Conservation (phyloP, 2,329 filamentous ascomycete genomes). For the Fusarium chuoi region DNA sequence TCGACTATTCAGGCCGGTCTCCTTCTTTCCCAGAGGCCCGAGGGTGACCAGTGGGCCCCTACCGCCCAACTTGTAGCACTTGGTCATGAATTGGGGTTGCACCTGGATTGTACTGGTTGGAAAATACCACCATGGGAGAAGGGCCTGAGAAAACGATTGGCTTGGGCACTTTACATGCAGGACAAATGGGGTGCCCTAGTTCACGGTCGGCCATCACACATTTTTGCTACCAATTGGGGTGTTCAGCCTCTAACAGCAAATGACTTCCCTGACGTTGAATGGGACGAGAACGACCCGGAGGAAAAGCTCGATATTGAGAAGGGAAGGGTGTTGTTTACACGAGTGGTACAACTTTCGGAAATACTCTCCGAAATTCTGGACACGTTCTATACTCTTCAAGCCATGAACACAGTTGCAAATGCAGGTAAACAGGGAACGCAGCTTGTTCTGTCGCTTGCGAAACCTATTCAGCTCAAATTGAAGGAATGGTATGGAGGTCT, state of each 20-base stretch:
- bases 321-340: slow-evolving; percentile 76
- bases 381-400: slow-evolving; percentile 82
- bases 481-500: slow-evolving; percentile 84
- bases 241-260: slow-evolving; percentile 72
- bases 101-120: slow-evolving; percentile 88
- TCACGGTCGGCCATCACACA: slow-evolving; percentile 85
- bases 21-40: slow-evolving; percentile 77
- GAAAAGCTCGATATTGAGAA: slow-evolving; percentile 73
- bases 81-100: slow-evolving; percentile 86
- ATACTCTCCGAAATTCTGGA: slow-evolving; percentile 84
- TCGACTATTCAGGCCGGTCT: slow-evolving; percentile 83
- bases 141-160: slow-evolving; percentile 83
- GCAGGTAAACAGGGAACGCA: slow-evolving; percentile 77
- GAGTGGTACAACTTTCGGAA: slow-evolving; percentile 79
- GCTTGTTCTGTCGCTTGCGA: slow-evolving; percentile 78
- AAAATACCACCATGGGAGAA: slow-evolving; percentile 90
- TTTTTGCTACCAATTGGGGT: slow-evolving; percentile 77
- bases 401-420: slow-evolving; percentile 74
- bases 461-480: slow-evolving; percentile 83
- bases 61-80: slow-evolving; percentile 90
- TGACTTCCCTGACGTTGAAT: slow-evolving; percentile 79
- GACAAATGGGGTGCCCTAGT: slow-evolving; percentile 91
- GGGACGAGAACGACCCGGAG: slow-evolving; percentile 69
- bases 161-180: slow-evolving; percentile 94
- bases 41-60: slow-evolving; percentile 83